Evolutionary conservation across 2,329 filamentous ascomycete genomes (phyloP).

Genomic region (Paecilomyces sp.): DNA sequence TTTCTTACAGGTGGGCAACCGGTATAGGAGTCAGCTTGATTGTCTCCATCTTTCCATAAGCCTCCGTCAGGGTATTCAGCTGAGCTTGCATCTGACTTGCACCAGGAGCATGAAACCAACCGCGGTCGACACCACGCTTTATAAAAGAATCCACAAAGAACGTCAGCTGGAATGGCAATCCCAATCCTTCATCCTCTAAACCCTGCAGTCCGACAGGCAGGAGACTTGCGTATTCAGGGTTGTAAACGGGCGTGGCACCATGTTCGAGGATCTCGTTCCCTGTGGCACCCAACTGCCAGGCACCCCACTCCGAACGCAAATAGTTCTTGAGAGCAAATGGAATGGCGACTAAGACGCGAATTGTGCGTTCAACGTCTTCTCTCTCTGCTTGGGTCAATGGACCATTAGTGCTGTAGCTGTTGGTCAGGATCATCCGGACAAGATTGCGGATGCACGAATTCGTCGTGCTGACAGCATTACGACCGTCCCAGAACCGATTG

Average conservation of each 20-base stretch:
- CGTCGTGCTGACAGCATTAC: conserved; percentile 50
- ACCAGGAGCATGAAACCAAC: conserved; percentile 55
- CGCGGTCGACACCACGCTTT: conserved; percentile 46
- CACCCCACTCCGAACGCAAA: conserved; percentile 55
- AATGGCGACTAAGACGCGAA: conserved; percentile 54
- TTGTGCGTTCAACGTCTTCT: conserved; percentile 51
- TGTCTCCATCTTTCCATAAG: conserved; percentile 59
- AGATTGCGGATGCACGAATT: conserved; percentile 55
- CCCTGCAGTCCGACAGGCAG: conserved; percentile 45
- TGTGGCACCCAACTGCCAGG: conserved; percentile 20
- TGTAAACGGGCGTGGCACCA: conserved; percentile 21
- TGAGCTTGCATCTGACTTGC: conserved; percentile 53
- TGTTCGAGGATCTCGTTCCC: conserved; percentile 23
- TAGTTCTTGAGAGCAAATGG: conserved; percentile 60
- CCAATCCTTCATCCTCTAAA: conserved; percentile 53
- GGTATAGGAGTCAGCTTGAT: conserved; percentile 59
- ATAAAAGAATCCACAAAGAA: conserved; percentile 56
- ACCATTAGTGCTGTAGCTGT: conserved; percentile 30
- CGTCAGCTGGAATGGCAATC: conserved; percentile 53
- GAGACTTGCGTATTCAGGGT: conserved; percentile 45
- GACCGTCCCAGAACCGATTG: conserved; percentile 58
- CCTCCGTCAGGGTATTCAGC: conserved; percentile 49
- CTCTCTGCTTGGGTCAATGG: conserved; percentile 37
- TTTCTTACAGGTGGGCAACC: conserved; percentile 49
- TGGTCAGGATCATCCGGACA: conserved; percentile 49